Base-by-base conservation (phyloP, 495 filamentous ascomycete genomes). In the Patellaria atrata region DNA sequence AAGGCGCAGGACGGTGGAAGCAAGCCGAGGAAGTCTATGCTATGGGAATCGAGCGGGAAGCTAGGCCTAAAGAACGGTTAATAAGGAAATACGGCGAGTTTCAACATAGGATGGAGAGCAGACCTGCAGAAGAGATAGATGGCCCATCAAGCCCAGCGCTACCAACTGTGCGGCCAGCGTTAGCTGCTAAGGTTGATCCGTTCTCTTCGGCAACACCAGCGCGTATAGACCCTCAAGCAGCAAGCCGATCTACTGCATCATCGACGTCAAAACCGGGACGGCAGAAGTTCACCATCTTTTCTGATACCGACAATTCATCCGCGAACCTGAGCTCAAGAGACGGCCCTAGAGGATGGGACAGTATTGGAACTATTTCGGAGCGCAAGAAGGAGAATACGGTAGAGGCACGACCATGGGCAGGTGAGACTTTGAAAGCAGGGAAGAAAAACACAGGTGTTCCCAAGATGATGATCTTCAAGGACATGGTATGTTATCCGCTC, bases 11-110 rank as follows among this genome's bases (percentile, higher is more conserved):
- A 12, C 67, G 85, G 31, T 94, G 87, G 82, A 68, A 66, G 5
- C 89, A 96, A 53, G 89, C 91, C 5, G 82, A 91, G 37, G 91
- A 97, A 54, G 77, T 97, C 2, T 97, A 89, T 44, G 71, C 71
- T 41, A 62, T 91, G 28, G 89, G 91, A 1, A 71, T 96, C 27
- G 80, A 96, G 47, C 71, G 71, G 23, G 83, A 92, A 49, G 91
- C 89, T 4, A 68, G 84, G 33, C 89, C 89, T 3, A 64, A 65
- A 1, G 79, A 87, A 50, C 67, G 89, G 28, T 60, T 97, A 33
- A 45, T 79, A 19, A 74, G 89, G 41, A 94, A 93, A 58, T 94
- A 82, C 51, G 73, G 68, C 37, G 87, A 96, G 52, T 96, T 96
- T 40, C 74, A 87, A 50, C 65, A 78, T 38, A 67, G 89, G 44